Percentiles rank a stretch among this genome's conserved stretches.
phyloP scores from a whole-genome alignment of 2,329 filamentous ascomycete genomes.

The Beauveria brongniartii region DNA sequence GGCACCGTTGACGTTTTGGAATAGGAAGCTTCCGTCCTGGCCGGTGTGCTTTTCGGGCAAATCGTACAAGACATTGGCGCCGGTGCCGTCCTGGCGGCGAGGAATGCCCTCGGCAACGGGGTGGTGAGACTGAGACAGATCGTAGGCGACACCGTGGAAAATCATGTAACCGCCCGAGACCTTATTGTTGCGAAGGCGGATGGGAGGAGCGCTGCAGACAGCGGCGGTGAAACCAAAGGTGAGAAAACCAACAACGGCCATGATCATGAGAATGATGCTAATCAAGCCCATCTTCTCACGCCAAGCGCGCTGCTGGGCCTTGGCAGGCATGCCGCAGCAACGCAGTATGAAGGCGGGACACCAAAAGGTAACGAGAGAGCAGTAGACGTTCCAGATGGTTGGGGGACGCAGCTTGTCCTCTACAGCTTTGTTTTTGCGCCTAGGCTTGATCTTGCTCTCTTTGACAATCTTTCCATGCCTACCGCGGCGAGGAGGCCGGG shows the following conservation, averaged over 20 bases:
- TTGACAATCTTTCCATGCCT: constrained; percentile 59
- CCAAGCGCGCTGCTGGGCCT: constrained; percentile 87
- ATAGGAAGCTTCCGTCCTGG: constrained; percentile 92
- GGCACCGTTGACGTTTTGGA: constrained; percentile 95
- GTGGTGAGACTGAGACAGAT: constrained; percentile 69
- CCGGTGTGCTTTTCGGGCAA: constrained; percentile 73
- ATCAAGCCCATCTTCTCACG: constrained; percentile 96
- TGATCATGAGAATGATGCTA: constrained; percentile 84
- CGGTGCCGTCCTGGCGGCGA: constrained; percentile 34
- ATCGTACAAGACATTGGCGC: constrained; percentile 79
- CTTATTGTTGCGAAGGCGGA: constrained; percentile 73
- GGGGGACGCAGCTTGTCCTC: constrained; percentile 66
- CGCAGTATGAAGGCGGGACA: constrained; percentile 74
- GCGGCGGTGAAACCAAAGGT: constrained; percentile 92
- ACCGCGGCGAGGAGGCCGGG: constrained; percentile 26
- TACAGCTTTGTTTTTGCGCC: constrained; percentile 43
- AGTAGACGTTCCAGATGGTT: constrained; percentile 93
- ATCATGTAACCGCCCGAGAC: constrained; percentile 85
- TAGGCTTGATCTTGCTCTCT: constrained; percentile 34
- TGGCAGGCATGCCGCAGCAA: constrained; percentile 78
- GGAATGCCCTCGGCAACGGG: constrained; percentile 74
- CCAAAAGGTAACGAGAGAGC: constrained; percentile 91
- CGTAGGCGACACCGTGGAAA: constrained; percentile 86
- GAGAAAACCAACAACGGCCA: constrained; percentile 83
- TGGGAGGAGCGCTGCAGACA: constrained; percentile 68